Evolutionary conservation across 1,284 basidiomycete genomes (phyloP), one percentile per base, ranked within the genome.

Genomic region (Malassezia psittaci): DNA sequence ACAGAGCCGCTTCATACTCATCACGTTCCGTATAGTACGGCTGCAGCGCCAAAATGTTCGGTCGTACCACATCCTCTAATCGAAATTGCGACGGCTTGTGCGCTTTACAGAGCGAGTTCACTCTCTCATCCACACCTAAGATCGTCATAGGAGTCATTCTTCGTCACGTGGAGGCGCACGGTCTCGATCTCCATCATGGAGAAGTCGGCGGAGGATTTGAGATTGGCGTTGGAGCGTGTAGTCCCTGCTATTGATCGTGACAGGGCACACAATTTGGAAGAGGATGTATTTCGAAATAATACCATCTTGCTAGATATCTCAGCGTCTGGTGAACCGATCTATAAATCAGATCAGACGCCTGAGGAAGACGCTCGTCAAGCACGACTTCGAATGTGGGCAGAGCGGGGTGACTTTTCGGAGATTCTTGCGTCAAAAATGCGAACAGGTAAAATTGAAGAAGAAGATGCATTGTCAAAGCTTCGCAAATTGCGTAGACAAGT

Each of bases 21-120:
- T 99, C 94, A 51, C 93, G 81, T 1, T 94, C 94, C 68, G 90
- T 96, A 33, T 91, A 84, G 77, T 99, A 98, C 0, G 94, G 94
- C 58, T 86, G 83, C 16, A 98, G 79, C 1, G 87, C 78, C 52
- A 96, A 85, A 67, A 99, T 96, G 75, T 98, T 98, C 15, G 88
- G 86, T 29, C 93, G 82, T 66, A 96, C 87, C 54, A 89, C 62
- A 39, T 60, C 42, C 18, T 69, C 65, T 32, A 77, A 61, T 9
- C 43, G 41, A 57, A 76, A 77, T 62, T 77, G 76, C 19, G 65
- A 46, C 1, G 76, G 76, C 54, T 74, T 76, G 54, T 67, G 63
- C 39, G 64, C 59, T 1, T 19, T 35, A 8, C 51, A 52, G 5
- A 59, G 61, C 24, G 58, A 51, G n/a, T 12, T 34, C 21, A 49